Conservation (phyloP, 257 asterid genomes). For the Plantago ovata region DNA sequence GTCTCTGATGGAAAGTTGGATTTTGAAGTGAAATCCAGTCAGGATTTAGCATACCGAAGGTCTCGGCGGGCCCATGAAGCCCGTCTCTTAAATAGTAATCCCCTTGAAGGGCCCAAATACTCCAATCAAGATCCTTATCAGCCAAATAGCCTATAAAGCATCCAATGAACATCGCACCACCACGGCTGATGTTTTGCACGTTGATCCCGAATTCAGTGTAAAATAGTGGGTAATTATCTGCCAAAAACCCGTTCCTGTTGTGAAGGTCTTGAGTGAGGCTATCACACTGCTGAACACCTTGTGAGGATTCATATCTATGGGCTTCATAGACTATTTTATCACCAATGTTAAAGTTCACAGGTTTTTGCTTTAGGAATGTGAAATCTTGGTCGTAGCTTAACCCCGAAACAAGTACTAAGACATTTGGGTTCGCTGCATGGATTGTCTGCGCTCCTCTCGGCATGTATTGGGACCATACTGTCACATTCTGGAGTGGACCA, state of each 20-base stretch:
- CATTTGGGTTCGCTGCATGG: conserved; percentile 37
- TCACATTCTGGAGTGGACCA: conserved; percentile 39
- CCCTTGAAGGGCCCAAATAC: conserved; percentile 61
- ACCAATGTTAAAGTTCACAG: conserved; percentile 20
- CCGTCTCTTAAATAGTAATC: conserved; percentile 45
- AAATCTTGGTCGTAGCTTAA: conserved; percentile 36
- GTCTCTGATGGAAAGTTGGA: conserved; percentile 25
- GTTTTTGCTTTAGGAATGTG: conserved; percentile 29
- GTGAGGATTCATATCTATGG: conserved; percentile 43
- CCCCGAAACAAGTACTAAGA: conserved; percentile 49
- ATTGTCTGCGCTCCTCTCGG: conserved; percentile 36
- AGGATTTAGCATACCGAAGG: conserved; percentile 37
- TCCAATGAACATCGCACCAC: conserved; percentile 32
- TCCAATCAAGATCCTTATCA: conserved; percentile 56
- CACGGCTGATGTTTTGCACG: conserved; percentile 21
- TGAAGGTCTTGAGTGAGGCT: conserved; percentile 16
- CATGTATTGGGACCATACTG: conserved; percentile 37
- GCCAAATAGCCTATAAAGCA: conserved; percentile 39
- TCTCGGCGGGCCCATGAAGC: conserved; percentile 31
- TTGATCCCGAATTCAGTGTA: conserved; percentile 55
- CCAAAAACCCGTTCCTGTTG: conserved; percentile 35
- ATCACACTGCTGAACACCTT: conserved; percentile 32
- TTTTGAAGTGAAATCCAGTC: conserved; percentile 39
- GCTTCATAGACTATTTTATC: conserved; percentile 45
- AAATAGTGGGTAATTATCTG: conserved; percentile 29